Percentiles rank a stretch among this genome's conserved stretches.
These are phyloP conservation scores for Dendrobium chrysotoxum DNA, from an alignment of 106 monocot genomes.

Conservation along the genomic window DNA sequence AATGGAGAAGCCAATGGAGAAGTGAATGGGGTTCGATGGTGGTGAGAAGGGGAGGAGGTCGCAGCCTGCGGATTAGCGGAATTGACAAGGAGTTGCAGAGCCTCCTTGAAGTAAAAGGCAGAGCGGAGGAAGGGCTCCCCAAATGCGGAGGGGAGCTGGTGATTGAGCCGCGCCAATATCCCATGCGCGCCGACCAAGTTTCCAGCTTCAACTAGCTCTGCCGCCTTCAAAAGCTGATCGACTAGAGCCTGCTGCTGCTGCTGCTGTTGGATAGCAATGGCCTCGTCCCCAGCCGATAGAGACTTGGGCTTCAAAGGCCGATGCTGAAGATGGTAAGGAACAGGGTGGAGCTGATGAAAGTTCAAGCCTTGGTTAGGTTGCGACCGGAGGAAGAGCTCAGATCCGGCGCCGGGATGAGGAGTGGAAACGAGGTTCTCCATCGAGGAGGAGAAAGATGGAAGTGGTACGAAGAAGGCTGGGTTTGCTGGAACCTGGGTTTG, in stretches of 20 bases:
- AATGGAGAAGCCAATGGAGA: conserved; percentile 25
- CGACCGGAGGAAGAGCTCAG: conserved; percentile 22
- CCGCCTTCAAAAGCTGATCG: conserved; percentile 77
- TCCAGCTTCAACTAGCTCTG: conserved; percentile 70
- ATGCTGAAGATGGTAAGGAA: conserved; percentile 16
- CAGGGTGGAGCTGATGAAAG: not conserved
- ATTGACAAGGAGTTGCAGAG: conserved; percentile 23
- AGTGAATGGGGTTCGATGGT: not conserved
- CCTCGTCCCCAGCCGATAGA: not conserved
- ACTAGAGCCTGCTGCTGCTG: conserved; percentile 44
- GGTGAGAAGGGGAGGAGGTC: conserved; percentile 4
- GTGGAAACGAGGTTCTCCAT: conserved; percentile 12
- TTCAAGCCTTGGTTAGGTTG: not conserved
- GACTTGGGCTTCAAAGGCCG: conserved; percentile 25
- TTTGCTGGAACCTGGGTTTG: conserved; percentile 12
- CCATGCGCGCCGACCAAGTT: conserved; percentile 66
- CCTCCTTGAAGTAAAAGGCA: conserved; percentile 82
- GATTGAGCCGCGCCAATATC: conserved; percentile 99
- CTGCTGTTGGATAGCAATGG: conserved; percentile 9
- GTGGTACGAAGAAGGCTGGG: conserved; percentile 30
- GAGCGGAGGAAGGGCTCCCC: conserved; percentile 82
- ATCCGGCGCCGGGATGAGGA: conserved; percentile 6
- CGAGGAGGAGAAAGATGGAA: conserved; percentile 7
- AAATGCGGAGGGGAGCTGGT: conserved; percentile 50
- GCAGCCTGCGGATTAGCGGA: not conserved